Base-by-base conservation (phyloP, 129 eudicot species). In the Pseudognaphalium luteoalbum region DNA sequence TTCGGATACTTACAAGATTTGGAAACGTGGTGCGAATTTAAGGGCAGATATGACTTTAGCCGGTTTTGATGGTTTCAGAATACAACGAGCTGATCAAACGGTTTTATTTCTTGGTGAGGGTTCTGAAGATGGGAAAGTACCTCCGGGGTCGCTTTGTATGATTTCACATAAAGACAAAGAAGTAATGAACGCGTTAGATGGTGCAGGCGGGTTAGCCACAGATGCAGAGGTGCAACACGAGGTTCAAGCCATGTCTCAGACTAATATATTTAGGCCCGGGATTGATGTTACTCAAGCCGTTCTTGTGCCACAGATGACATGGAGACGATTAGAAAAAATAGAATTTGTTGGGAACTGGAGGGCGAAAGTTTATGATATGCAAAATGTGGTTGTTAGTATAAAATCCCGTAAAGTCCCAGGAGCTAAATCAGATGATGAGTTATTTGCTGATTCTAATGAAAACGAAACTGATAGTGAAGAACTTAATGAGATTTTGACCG, bases 301-400 rank as follows among this genome's bases (percentile, higher is more conserved):
- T 81, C 86, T 85, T 35, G 65, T 78, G 83, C 88, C 88, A 4
- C 88, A 85, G 72, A 70, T 82, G 86, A 85, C 86, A 19, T 85
- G 88, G 88, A 21, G 88, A 10, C 76, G 88, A 32, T 72, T 65
- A 10, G 86, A 85, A 86, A 85, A 78, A 50, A 78, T 74, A 4
- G 88, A 85, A n/a, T 47, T 29, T 66, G 88, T 85, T 4, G 88
- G 86, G 69, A 42, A 28, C 71, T 85, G 88, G 88, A 71, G 61
- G 75, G 79, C 86, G 9, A 85, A 85, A 65, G 88, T 85, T n/a
- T 85, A 85, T 16, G 88, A 85, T 85, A 85, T 85, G 88, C 86
- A 81, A n/a, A 81, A 85, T 47, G 88, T 85, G 66, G 73, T 85
- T 20, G 86, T 82, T 4, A 85, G 88, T 71, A 75, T 85, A 2